Base-by-base conservation (phyloP, 257 asterid species). In the Nicotiana knightiana region DNA sequence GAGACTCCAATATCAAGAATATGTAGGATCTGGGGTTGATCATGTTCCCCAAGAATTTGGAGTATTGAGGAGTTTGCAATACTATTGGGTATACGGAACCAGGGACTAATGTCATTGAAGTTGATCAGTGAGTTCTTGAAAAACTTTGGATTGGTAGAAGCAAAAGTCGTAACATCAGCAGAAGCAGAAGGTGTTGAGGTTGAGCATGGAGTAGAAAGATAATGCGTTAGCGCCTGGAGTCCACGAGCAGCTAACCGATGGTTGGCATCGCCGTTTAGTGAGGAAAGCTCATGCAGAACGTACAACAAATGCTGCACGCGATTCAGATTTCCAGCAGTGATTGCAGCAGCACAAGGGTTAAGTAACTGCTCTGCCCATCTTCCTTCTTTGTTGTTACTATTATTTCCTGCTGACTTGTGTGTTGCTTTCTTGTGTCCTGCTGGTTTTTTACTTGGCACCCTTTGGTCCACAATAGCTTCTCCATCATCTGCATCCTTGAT, bases 351-450 rank as follows among this genome's bases (percentile, higher is more conserved):
- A 75, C 98, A 94, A 2, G 97, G 97, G 82, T 91, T 91, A 76
- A 94, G 97, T 82, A 94, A 87, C 87, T 93, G 98, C 82, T 93
- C 97, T 4, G 98, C 97, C 97, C 98, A 94, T 84, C 97, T 87
- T 65, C 95, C 93, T 10, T 94, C 98, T 86, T 86, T 90, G 85
- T 83, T 90, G 55, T 57, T 86, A 10, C 89, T 81, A 1, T 97
- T 97, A 2, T 71, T 46, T 17, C 79, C 39, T 2, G 85, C 79
- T 6, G 88, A 39, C 59, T 82, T 91, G 66, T 70, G 54, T 67
- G 66, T 80, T 6, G 81, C 85, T 76, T 80, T 93, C 85, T 80
- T 93, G 83, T 76, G 88, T 28, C 86, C 88, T 2, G 84, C 17
- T 43, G 89, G 4, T 85, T 73, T 88, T 61, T 80, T 89, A 3